These are phyloP conservation scores for Colletotrichum magnum DNA, from an alignment of 2,329 filamentous ascomycete species.

Conservation along the genomic window DNA sequence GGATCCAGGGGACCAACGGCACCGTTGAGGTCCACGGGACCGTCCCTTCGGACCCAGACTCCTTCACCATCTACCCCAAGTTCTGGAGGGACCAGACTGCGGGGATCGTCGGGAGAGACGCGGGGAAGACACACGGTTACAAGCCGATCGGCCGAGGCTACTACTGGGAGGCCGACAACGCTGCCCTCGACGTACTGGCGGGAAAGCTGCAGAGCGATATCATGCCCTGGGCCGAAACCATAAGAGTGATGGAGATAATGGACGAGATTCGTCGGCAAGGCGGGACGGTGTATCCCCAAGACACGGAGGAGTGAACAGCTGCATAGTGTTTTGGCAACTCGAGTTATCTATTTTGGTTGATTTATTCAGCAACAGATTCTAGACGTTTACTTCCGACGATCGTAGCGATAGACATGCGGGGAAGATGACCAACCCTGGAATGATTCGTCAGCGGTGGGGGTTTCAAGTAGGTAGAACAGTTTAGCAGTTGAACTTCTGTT, in stretches of 20 bases:
- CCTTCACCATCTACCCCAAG: constrained; percentile 52
- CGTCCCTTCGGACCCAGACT: constrained; percentile 49
- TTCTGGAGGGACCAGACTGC: constrained; percentile 40
- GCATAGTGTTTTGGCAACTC: too few species aligned
- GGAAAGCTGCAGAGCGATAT: constrained; percentile 54
- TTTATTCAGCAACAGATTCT: too few species aligned
- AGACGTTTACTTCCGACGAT: too few species aligned
- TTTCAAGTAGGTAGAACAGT: too few species aligned
- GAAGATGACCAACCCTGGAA: constrained; percentile 6
- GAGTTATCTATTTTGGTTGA: too few species aligned
- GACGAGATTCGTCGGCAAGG: constrained; percentile 59
- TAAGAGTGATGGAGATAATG: constrained; percentile 61
- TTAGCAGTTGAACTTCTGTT: neutral
- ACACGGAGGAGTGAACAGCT: constrained; percentile 23
- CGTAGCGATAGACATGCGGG: constrained; percentile 10
- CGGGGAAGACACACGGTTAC: constrained; percentile 52
- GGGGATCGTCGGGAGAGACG: constrained; percentile 42
- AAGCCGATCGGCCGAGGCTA: constrained; percentile 53
- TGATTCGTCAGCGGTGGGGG: constrained; percentile 17
- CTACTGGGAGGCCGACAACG: constrained; percentile 61
- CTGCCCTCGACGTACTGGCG: constrained; percentile 56
- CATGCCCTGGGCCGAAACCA: constrained; percentile 62
- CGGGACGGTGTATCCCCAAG: constrained; percentile 48
- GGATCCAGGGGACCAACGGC: constrained; percentile 55
- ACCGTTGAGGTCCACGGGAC: constrained; percentile 54